These are phyloP conservation scores for Limtongia smithiae DNA, from an alignment of 805 yeast genomes.

Conservation along the genomic window DNA sequence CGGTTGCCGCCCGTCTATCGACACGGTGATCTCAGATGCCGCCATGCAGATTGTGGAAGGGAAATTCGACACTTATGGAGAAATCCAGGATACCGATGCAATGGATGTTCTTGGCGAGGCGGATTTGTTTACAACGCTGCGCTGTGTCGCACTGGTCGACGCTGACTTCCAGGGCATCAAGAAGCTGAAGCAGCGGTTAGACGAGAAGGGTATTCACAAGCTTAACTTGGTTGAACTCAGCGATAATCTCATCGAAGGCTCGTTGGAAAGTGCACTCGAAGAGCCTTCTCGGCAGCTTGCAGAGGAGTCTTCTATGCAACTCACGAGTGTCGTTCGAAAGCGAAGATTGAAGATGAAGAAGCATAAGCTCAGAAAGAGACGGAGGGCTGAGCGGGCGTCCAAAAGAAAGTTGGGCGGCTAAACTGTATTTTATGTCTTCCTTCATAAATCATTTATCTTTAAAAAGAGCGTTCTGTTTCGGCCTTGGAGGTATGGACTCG, in stretches of 20 bases:
- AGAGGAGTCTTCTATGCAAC: slow-evolving; percentile 11
- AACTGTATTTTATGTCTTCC: no score
- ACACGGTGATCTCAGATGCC: slow-evolving; percentile 11
- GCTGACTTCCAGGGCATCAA: slow-evolving; percentile 14
- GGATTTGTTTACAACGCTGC: slow-evolving; percentile 12
- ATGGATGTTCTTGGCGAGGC: slow-evolving; percentile 9
- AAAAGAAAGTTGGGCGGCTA: slow-evolving; percentile 37
- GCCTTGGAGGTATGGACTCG: no score
- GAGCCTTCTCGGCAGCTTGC: not conserved
- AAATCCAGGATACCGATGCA: not conserved
- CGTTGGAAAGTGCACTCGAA: no score
- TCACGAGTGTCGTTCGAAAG: slow-evolving; percentile 43
- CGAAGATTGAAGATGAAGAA: slow-evolving; percentile 96
- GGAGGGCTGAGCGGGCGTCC: slow-evolving; percentile 73
- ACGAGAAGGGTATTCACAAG: slow-evolving; percentile 9
- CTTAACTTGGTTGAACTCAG: no score
- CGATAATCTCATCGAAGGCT: no score
- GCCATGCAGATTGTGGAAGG: slow-evolving; percentile 16
- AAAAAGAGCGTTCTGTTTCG: no score
- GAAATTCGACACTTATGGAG: slow-evolving; percentile 6
- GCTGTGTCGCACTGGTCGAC: slow-evolving; percentile 16
- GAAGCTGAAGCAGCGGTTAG: slow-evolving; percentile 11
- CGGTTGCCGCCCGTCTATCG: slow-evolving; percentile 7
- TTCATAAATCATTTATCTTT: no score
- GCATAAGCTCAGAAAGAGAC: slow-evolving; percentile 94